Percentiles rank a stretch among this genome's conserved stretches.
These are phyloP conservation scores for Lentinus tigrinus DNA, from an alignment of 768 basidiomycete species.

Conservation along the genomic window DNA sequence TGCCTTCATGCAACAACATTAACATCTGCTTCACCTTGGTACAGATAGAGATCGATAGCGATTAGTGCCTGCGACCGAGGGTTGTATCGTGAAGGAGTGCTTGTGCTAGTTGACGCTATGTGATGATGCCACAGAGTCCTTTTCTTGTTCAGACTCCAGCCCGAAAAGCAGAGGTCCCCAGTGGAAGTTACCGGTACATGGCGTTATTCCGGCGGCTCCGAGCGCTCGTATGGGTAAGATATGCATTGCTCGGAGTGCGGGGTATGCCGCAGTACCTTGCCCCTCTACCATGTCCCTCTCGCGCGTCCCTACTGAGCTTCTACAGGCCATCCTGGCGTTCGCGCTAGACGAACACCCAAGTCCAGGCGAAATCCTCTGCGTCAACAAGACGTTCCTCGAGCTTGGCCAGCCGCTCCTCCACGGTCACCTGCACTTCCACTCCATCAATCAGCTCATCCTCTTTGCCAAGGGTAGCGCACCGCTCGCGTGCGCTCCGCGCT, in stretches of 20 bases:
- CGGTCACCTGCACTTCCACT: slow-evolving; percentile 23
- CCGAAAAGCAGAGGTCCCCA: no score
- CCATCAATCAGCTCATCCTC: slow-evolving; percentile 23
- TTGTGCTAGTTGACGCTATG: background rate
- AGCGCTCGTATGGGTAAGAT: background rate
- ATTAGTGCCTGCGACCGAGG: slow-evolving; percentile 1
- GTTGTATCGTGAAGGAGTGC: background rate
- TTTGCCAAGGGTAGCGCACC: slow-evolving; percentile 18
- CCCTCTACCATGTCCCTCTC: slow-evolving; percentile 5
- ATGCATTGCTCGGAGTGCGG: background rate
- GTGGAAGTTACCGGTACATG: no score
- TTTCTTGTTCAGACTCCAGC: no score
- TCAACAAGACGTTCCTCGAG: slow-evolving; percentile 19
- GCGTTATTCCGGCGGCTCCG: no score
- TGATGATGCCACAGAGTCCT: no score
- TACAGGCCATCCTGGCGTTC: slow-evolving; percentile 21
- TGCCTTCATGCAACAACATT: background rate
- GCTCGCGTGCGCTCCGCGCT: slow-evolving; percentile 26
- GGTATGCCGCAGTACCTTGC: background rate
- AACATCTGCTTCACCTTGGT: background rate
- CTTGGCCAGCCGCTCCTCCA: slow-evolving; percentile 24
- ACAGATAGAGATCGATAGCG: slow-evolving; percentile 24
- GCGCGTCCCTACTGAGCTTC: slow-evolving; percentile 23
- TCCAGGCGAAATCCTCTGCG: slow-evolving; percentile 20
- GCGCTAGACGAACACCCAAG: slow-evolving; percentile 13